phyloP scores from a whole-genome alignment of 148 eudicot genomes.

The Rhododendron henanense region DNA sequence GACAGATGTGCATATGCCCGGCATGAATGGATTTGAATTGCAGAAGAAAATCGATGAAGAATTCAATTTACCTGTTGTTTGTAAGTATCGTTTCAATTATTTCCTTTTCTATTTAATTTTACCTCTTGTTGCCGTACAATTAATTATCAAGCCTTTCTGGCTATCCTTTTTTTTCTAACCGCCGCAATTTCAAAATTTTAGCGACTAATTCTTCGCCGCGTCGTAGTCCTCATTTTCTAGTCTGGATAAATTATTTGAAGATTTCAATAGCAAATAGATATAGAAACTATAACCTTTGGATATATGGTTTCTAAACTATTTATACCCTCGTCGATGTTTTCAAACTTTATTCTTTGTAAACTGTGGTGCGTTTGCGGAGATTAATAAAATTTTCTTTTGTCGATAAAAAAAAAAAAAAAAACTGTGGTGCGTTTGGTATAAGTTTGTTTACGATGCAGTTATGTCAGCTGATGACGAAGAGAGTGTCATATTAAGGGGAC shows the following conservation, averaged over 20 bases:
- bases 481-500: slow-evolving; percentile 23
- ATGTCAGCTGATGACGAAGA: slow-evolving; percentile 50
- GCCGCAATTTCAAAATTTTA: not conserved
- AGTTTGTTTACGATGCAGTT: slow-evolving; percentile 30
- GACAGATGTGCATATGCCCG: slow-evolving; percentile 65
- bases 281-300: not conserved
- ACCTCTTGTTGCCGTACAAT: slow-evolving; percentile 18
- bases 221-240: not conserved
- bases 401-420: too few relatives aligned
- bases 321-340: not conserved
- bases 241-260: not conserved
- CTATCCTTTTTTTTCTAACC: not conserved
- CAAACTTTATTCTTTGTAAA: not conserved
- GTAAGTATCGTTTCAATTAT: slow-evolving; percentile 29
- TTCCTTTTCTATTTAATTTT: not conserved
- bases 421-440: not conserved
- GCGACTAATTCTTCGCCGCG: not conserved
- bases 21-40: slow-evolving; percentile 58
- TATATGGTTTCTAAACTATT: too few relatives aligned
- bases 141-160: not conserved
- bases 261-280: not conserved
- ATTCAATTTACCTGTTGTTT: slow-evolving; percentile 48
- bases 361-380: not conserved
- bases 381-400: too few relatives aligned
- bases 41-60: slow-evolving; percentile 36